Evolutionary conservation across 2,329 filamentous ascomycete genomes (phyloP).

Genomic region (Macrophomina phaseolina): DNA sequence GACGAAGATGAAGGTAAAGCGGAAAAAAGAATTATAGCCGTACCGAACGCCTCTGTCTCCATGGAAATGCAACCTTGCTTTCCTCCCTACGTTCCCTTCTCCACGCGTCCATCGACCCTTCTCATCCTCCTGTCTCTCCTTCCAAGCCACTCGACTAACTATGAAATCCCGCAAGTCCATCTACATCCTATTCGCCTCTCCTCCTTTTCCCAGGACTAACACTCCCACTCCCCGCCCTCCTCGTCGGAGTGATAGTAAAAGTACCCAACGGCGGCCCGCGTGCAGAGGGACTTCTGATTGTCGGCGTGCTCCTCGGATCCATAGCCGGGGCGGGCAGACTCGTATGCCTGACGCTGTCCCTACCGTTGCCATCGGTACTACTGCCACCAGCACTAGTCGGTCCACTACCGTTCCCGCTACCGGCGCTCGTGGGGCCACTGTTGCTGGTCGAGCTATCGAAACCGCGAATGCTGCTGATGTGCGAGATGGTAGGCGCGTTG

Average conservation of each 20-base stretch:
- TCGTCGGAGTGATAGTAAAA: constrained; percentile 21
- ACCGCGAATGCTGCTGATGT: not conserved
- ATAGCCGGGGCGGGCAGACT: not conserved
- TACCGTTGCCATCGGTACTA: not conserved
- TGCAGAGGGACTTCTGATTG: constrained; percentile 9
- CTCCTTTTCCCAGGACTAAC: constrained; percentile 17
- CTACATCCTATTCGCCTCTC: constrained; percentile 4
- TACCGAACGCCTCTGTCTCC: not conserved
- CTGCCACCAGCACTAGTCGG: constrained; percentile 2
- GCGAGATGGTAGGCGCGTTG: not conserved
- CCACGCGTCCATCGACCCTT: not conserved
- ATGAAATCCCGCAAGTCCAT: too few species aligned
- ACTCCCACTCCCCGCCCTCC: constrained; percentile 7
- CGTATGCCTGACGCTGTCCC: constrained; percentile 1
- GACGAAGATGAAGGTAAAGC: not conserved
- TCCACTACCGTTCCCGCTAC: not conserved
- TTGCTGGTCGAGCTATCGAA: constrained; percentile 2
- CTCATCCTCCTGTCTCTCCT: not conserved
- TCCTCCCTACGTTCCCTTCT: not conserved
- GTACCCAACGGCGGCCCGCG: constrained; percentile 22
- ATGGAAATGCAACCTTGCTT: not conserved
- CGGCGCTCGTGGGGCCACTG: not conserved
- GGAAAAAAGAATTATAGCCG: not conserved
- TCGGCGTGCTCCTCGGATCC: constrained; percentile 10
- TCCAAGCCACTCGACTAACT: not conserved